Percentiles rank a stretch among this genome's conserved stretches.
phyloP scores from a whole-genome alignment of 495 filamentous ascomycete genomes.

The Penicillium pancosmium region DNA sequence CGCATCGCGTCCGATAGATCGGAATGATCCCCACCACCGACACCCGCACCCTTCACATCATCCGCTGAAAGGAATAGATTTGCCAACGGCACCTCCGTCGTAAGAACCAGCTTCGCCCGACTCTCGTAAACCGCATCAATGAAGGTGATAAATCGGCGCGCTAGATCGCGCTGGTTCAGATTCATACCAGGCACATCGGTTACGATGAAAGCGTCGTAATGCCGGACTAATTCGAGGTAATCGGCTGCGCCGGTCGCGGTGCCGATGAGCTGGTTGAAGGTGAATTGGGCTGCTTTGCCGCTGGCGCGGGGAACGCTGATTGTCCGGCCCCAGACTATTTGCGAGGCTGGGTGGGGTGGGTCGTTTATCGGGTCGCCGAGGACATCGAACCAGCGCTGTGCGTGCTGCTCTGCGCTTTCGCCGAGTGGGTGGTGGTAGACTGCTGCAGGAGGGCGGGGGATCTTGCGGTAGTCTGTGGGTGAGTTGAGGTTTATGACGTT shows the following conservation, averaged over 20 bases:
- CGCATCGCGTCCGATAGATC: conserved; percentile 82
- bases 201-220: conserved; percentile 89
- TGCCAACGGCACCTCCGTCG: conserved; percentile 77
- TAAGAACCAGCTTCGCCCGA: conserved; percentile 90
- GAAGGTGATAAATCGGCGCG: conserved; percentile 93
- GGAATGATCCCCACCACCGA: conserved; percentile 48
- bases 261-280: conserved; percentile 87
- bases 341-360: conserved; percentile 73
- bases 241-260: conserved; percentile 87
- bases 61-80: conserved; percentile 86
- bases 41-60: conserved; percentile 60
- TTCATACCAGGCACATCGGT: conserved; percentile 93
- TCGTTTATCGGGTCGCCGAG: conserved; percentile 80
- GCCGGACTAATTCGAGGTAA: conserved; percentile 88
- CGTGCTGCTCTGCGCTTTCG: conserved; percentile 73
- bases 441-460: conserved; percentile 88
- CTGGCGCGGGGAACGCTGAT: conserved; percentile 86
- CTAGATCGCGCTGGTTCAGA: conserved; percentile 80
- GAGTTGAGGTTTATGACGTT: conserved; percentile 93
- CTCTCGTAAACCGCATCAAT: conserved; percentile 93
- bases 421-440: conserved; percentile 91
- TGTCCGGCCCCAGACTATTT: conserved; percentile 92
- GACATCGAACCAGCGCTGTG: conserved; percentile 92
- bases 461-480: conserved; percentile 94
- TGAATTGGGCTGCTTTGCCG: conserved; percentile 85